Conservation (phyloP, 208 protist species). For the Trichomonas tenax region DNA sequence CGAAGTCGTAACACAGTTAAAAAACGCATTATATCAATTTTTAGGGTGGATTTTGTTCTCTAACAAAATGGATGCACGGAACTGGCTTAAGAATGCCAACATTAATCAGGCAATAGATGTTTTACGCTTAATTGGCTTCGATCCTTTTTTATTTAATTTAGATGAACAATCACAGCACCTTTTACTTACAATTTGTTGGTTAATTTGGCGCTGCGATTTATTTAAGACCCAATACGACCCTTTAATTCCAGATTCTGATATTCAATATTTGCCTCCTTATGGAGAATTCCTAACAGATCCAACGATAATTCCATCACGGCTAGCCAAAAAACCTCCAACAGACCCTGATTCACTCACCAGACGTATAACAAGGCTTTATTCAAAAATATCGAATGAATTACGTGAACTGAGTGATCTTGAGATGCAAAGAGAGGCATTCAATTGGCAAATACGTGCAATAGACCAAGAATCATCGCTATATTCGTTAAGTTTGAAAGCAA, state of each 20-base stretch:
- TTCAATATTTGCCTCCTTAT: not conserved
- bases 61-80: not conserved
- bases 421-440: not conserved
- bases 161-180: not conserved
- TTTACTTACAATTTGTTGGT: not conserved
- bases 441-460: not conserved
- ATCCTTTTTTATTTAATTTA: constrained; percentile 11
- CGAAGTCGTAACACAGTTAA: not conserved
- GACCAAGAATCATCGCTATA: not conserved
- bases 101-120: not conserved
- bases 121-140: not conserved
- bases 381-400: constrained; percentile 2
- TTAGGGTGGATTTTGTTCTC: not conserved
- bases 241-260: not conserved
- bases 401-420: not conserved
- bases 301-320: not conserved
- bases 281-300: not conserved
- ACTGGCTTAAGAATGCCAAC: not conserved
- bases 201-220: not conserved
- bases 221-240: not conserved
- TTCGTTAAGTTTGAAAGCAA: not conserved
- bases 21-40: not conserved
- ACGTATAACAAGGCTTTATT: not conserved
- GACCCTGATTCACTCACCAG: not conserved
- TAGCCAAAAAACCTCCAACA: not conserved